phyloP scores from a whole-genome alignment of 2,329 filamentous ascomycete species.

The Monosporascus sp. region DNA sequence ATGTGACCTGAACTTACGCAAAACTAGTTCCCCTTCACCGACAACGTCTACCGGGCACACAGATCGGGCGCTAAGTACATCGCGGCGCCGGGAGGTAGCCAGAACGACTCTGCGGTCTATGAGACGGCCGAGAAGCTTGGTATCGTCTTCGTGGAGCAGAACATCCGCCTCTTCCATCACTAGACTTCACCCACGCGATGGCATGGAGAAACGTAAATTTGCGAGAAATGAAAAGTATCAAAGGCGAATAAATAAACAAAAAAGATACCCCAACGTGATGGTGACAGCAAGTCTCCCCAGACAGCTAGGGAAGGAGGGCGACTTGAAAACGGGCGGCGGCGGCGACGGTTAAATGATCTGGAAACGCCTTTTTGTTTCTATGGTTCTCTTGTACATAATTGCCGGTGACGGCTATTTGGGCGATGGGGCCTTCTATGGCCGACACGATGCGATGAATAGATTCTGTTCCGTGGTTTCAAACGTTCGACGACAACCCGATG shows the following conservation, averaged over 20 bases:
- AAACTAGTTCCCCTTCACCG: conserved; percentile 86
- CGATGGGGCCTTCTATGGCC: no score
- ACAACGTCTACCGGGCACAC: conserved; percentile 90
- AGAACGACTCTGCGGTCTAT: conserved; percentile 77
- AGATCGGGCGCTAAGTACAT: conserved; percentile 94
- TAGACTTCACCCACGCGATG: conserved; percentile 37
- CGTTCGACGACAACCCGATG: no score
- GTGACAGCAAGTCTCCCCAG: no score
- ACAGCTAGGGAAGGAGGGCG: no score
- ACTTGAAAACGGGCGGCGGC: no score
- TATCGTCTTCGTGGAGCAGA: conserved; percentile 95
- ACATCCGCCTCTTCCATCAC: conserved; percentile 90
- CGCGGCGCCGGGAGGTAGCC: conserved; percentile 84
- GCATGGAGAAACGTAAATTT: background rate
- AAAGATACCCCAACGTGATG: no score
- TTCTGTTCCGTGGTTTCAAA: no score
- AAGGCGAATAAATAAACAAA: background rate
- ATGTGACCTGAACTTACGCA: conserved; percentile 16
- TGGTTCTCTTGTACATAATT: no score
- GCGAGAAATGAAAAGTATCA: background rate
- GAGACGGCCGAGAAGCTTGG: conserved; percentile 86
- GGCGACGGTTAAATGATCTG: background rate
- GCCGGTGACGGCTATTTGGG: no score
- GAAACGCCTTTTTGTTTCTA: background rate
- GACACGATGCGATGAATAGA: no score